Evolutionary conservation across 2,329 filamentous ascomycete species (phyloP), one percentile per base, ranked within the genome.

Genomic region (Tolypocladium paradoxum): DNA sequence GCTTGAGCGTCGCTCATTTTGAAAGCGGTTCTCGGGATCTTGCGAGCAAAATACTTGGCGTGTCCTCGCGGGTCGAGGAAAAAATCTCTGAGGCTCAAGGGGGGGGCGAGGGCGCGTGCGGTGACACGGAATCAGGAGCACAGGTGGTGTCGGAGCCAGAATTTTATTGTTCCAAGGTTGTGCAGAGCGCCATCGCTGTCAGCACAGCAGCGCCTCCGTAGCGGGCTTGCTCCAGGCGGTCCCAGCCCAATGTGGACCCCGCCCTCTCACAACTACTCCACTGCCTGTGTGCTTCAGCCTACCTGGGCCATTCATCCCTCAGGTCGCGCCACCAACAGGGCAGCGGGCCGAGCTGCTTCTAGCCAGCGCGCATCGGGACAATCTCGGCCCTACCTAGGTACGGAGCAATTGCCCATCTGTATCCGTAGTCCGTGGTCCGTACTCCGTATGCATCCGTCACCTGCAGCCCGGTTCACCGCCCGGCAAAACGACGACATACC

Each of bases 1-100:
- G 83, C 83, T 75, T 89, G 84, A 67, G 85, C 78, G 75, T 90
- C 85, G 77, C 87, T 91, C 90, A 95, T 95, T 66, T 76, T 91
- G 81, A 70, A 57, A 58, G 60, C 59, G 56, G 55, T 57, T 53
- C 54, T 55, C 54, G 57, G 54, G 57, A 54, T 59, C 55, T 58
- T 55, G 56, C 60, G 58, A 57, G 60, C 55, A 58, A 57, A 57
- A 54, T 55, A 55, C 48, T 51, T 55, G 58, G 56, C 52, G 57
- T 59, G 56, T 61, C 57, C 63, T 54, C 51, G 49, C 20, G 52
- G 37, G 43, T 54, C 38, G 49, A 51, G 53, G 55, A 56, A 40
- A 34, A 12, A 48, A 37, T 49, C 22, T 37, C 58, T 60, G 54
- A 52, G 54, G 43, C 43, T 47, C 43, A 49, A 48, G 53, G 48